These are phyloP conservation scores for Chernovozyma sophiae-reginae DNA, from an alignment of 1,139 yeast genomes.

Conservation along the genomic window DNA sequence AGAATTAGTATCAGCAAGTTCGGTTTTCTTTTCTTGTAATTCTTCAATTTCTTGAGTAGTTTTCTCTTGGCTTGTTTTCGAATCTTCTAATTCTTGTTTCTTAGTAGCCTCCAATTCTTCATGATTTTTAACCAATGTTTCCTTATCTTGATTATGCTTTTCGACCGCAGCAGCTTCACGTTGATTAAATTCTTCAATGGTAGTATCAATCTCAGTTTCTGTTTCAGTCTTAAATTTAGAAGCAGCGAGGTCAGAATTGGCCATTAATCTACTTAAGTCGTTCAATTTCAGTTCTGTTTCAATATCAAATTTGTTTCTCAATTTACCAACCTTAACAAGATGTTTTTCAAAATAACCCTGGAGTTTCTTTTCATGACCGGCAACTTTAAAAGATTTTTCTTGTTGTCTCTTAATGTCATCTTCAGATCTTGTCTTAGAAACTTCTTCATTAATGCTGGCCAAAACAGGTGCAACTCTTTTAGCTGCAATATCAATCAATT, in stretches of 20 bases:
- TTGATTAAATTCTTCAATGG: constrained; percentile 40
- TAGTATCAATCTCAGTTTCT: constrained; percentile 41
- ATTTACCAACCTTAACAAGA: constrained; percentile 34
- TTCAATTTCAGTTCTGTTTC: constrained; percentile 37
- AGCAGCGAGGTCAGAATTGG: constrained; percentile 30
- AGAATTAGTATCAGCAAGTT: constrained; percentile 41
- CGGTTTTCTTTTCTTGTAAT: constrained; percentile 40
- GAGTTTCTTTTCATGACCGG: constrained; percentile 43
- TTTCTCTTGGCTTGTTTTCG: constrained; percentile 44
- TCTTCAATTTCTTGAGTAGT: constrained; percentile 45
- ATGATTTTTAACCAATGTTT: constrained; percentile 40
- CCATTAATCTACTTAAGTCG: constrained; percentile 27
- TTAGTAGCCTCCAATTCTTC: constrained; percentile 47
- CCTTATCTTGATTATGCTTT: constrained; percentile 44
- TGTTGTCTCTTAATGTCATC: constrained; percentile 44
- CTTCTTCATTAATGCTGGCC: constrained; percentile 48
- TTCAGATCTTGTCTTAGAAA: constrained; percentile 42
- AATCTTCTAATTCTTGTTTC: constrained; percentile 45
- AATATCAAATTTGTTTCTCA: constrained; percentile 34
- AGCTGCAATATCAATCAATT: constrained; percentile 54
- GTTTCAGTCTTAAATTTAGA: constrained; percentile 37
- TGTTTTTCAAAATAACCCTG: constrained; percentile 40
- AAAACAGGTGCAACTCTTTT: constrained; percentile 55
- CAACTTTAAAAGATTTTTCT: constrained; percentile 33
- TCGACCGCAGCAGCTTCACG: constrained; percentile 48